phyloP scores from a whole-genome alignment of 257 asterid species.

The Scutellaria galericulata region DNA sequence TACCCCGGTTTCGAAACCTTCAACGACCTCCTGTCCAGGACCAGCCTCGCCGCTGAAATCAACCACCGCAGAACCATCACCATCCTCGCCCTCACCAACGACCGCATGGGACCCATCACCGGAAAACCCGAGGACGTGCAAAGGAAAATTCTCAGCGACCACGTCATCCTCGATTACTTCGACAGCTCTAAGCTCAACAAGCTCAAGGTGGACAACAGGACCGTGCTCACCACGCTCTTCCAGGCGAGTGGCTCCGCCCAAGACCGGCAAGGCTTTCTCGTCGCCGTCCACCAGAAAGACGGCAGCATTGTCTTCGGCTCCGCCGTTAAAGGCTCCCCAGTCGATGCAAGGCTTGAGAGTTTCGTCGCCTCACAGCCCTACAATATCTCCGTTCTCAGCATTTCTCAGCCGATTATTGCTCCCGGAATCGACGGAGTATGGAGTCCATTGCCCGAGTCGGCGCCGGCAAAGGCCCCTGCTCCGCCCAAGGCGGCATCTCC shows the following conservation, averaged over 20 bases:
- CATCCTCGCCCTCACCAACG: constrained; percentile 65
- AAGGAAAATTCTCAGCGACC: constrained; percentile 56
- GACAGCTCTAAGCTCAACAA: constrained; percentile 58
- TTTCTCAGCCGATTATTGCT: constrained; percentile 53
- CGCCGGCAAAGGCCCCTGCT: constrained; percentile 43
- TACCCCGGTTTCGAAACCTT: constrained; percentile 58
- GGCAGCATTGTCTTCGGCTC: constrained; percentile 65
- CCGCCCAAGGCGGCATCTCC: neutral
- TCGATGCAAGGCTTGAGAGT: constrained; percentile 36
- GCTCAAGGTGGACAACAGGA: constrained; percentile 36
- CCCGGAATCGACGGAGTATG: constrained; percentile 56
- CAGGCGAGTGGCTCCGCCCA: constrained; percentile 56
- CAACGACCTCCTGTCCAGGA: constrained; percentile 47
- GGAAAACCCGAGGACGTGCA: constrained; percentile 46
- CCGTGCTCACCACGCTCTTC: constrained; percentile 58
- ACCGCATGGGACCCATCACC: constrained; percentile 40
- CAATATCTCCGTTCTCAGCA: constrained; percentile 63
- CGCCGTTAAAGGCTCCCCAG: constrained; percentile 50
- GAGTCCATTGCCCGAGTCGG: constrained; percentile 26
- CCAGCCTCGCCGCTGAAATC: constrained; percentile 49
- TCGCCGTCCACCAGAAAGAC: constrained; percentile 44
- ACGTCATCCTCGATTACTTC: constrained; percentile 73
- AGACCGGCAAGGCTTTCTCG: constrained; percentile 64
- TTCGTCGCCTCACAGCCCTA: constrained; percentile 56
- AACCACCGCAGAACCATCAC: constrained; percentile 60